Evolutionary conservation across 441 rosid genomes (phyloP).

Genomic region (Populus trichocarpa): DNA sequence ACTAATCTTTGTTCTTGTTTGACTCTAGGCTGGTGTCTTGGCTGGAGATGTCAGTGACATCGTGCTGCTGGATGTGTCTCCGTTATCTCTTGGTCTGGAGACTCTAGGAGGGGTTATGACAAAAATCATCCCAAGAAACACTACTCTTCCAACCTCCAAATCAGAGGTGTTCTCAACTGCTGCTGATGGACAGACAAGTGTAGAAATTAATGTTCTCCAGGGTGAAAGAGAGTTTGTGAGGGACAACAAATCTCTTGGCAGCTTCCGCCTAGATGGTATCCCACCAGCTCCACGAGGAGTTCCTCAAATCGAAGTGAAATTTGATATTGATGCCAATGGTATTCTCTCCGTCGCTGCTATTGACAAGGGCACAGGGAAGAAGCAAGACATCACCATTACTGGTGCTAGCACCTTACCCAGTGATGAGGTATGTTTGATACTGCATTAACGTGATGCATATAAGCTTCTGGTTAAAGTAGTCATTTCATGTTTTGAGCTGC

Average conservation of each 20-base stretch:
- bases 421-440: conserved; percentile 53
- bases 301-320: conserved; percentile 92
- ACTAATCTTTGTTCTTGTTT: background rate
- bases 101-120: conserved; percentile 98
- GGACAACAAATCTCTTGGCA: conserved; percentile 92
- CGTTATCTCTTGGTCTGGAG: conserved; percentile 84
- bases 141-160: conserved; percentile 89
- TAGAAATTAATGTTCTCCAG: conserved; percentile 89
- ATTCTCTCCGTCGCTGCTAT: conserved; percentile 79
- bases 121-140: conserved; percentile 82
- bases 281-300: conserved; percentile 97
- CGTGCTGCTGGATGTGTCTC: conserved; percentile 85
- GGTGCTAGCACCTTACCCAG: conserved; percentile 96
- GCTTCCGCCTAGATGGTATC: conserved; percentile 90
- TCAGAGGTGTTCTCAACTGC: conserved; percentile 96
- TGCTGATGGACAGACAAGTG: conserved; percentile 97
- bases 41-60: conserved; percentile 94
- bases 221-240: conserved; percentile 97
- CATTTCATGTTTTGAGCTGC: background rate
- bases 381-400: conserved; percentile 94
- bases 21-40: conserved; percentile 81
- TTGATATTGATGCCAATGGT: conserved; percentile 97
- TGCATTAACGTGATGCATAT: background rate
- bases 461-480: background rate
- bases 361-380: conserved; percentile 94